phyloP scores from a whole-genome alignment of 805 yeast genomes.

The Cyberlindnera mycetangii region DNA sequence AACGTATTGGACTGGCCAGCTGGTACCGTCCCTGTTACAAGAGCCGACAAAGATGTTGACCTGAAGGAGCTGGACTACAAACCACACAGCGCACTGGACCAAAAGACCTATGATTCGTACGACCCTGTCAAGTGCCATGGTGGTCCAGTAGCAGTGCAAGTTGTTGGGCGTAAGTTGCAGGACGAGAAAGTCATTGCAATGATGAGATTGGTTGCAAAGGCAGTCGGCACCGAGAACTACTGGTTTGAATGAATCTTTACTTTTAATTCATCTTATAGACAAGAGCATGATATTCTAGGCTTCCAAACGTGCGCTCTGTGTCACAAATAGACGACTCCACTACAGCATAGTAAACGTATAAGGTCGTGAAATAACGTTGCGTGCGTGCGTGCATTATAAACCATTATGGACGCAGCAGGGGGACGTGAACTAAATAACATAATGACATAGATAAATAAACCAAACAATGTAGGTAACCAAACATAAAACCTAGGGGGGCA shows the following conservation, averaged over 20 bases:
- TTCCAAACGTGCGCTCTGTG: too few relatives aligned
- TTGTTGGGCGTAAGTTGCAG: slow-evolving; percentile 53
- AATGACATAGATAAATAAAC: background rate
- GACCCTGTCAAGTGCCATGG: slow-evolving; percentile 38
- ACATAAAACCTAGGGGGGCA: background rate
- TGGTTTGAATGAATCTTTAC: slow-evolving; percentile 11
- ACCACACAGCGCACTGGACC: slow-evolving; percentile 36
- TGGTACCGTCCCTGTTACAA: slow-evolving; percentile 56
- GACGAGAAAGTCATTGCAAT: slow-evolving; percentile 59
- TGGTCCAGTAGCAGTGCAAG: slow-evolving; percentile 61
- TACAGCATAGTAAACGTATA: too few relatives aligned
- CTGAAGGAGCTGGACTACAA: slow-evolving; percentile 38
- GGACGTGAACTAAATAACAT: too few relatives aligned
- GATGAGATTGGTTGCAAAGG: slow-evolving; percentile 37
- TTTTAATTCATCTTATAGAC: too few relatives aligned
- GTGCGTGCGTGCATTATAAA: too few relatives aligned
- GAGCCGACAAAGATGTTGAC: slow-evolving; percentile 45
- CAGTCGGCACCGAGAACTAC: slow-evolving; percentile 25
- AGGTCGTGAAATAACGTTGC: too few relatives aligned
- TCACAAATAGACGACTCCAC: too few relatives aligned
- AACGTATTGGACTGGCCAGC: slow-evolving; percentile 57
- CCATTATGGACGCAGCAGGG: too few relatives aligned
- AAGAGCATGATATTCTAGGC: too few relatives aligned
- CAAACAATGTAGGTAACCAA: background rate
- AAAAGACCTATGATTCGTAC: slow-evolving; percentile 47